phyloP scores from a whole-genome alignment of 345 rosid species.

The Aegle marmelos region DNA sequence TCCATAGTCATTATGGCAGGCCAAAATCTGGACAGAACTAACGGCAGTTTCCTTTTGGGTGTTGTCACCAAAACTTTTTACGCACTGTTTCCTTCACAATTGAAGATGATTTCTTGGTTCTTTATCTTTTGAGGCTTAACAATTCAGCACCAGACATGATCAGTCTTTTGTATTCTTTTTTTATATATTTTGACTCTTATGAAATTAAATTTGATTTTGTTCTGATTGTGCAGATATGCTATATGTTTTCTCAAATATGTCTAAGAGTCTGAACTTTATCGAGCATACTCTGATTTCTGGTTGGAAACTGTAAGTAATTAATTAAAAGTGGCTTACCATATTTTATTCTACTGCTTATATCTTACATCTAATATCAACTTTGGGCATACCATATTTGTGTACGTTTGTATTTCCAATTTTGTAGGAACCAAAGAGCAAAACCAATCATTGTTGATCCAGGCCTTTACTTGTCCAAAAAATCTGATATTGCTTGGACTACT shows the following conservation, averaged over 20 bases:
- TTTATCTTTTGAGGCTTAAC: neutral
- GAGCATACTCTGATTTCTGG: conserved; percentile 77
- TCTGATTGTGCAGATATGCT: conserved; percentile 59
- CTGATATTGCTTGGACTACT: conserved; percentile 78
- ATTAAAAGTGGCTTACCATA: neutral
- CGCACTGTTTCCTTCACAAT: neutral
- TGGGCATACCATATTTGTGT: neutral
- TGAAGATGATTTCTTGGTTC: neutral
- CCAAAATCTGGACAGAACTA: neutral
- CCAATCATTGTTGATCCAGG: conserved; percentile 96
- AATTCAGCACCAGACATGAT: neutral
- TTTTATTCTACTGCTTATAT: neutral
- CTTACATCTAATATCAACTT: neutral
- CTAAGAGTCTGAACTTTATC: conserved; percentile 73
- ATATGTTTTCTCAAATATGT: conserved; percentile 72
- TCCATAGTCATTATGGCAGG: neutral
- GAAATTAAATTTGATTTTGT: conserved; percentile 14
- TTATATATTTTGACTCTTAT: neutral
- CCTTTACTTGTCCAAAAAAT: conserved; percentile 83
- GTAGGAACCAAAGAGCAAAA: conserved; percentile 81
- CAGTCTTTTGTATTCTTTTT: neutral
- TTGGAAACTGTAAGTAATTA: conserved; percentile 83
- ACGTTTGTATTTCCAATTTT: conserved; percentile 34
- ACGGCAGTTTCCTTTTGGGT: neutral
- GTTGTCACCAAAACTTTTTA: neutral